Evolutionary conservation across 352 stramenopile genomes (phyloP).

Genomic region (Phytophthora tentaculata): DNA sequence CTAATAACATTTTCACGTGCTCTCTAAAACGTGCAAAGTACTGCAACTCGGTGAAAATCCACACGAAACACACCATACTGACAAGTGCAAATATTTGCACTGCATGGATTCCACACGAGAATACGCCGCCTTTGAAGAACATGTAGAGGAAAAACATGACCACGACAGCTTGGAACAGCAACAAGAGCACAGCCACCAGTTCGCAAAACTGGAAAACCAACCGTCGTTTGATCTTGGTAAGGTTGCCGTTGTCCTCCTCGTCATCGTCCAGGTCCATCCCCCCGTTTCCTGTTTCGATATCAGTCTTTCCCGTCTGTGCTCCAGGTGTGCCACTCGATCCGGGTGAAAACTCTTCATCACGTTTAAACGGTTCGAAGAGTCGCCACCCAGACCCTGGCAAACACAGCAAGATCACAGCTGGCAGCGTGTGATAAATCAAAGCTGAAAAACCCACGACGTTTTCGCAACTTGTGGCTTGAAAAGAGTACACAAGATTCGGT

Average conservation of each 20-base stretch:
- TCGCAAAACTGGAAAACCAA: constrained; percentile 79
- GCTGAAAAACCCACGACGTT: constrained; percentile 84
- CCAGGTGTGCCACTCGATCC: not conserved
- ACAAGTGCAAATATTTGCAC: constrained; percentile 68
- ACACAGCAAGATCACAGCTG: constrained; percentile 61
- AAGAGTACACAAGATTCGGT: constrained; percentile 63
- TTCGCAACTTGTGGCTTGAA: constrained; percentile 70
- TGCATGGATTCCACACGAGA: constrained; percentile 49
- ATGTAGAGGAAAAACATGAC: constrained; percentile 83
- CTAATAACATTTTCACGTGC: constrained; percentile 86
- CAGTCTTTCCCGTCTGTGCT: constrained; percentile 24
- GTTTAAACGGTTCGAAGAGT: constrained; percentile 79
- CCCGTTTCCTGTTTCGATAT: constrained; percentile 32
- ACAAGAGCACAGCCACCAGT: constrained; percentile 55
- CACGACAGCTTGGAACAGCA: constrained; percentile 62
- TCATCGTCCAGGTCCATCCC: constrained; percentile 38
- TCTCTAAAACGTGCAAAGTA: constrained; percentile 83
- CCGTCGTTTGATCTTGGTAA: constrained; percentile 78
- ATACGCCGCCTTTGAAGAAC: constrained; percentile 81
- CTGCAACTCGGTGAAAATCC: constrained; percentile 67
- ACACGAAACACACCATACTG: constrained; percentile 61
- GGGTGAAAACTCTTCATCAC: constrained; percentile 31
- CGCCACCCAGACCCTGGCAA: constrained; percentile 63
- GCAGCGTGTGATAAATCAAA: constrained; percentile 73
- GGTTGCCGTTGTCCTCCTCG: constrained; percentile 49